Evolutionary conservation across 768 basidiomycete species (phyloP).

Genomic region (Mycena belliarum): DNA sequence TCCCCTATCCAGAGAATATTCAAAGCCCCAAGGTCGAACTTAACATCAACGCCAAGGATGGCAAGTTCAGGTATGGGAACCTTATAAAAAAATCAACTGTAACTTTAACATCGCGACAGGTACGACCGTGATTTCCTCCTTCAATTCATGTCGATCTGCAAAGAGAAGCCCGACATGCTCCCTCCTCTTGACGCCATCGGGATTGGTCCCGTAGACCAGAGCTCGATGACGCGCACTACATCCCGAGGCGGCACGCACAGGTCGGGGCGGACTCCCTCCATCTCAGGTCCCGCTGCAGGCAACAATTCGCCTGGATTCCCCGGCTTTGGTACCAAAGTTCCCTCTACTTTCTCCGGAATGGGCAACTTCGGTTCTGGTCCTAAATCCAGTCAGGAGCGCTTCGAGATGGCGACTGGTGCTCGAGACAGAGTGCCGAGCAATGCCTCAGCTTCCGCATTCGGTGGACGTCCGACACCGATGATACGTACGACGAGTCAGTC

Average conservation of each 20-base stretch:
- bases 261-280: conserved; percentile 43
- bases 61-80: conserved; percentile 75
- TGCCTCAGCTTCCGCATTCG: conserved; percentile 50
- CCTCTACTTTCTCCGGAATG: conserved; percentile 50
- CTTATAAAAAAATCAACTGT: not conserved
- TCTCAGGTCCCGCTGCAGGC: conserved; percentile 25
- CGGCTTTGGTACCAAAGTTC: conserved; percentile 47
- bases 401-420: conserved; percentile 41
- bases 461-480: conserved; percentile 62
- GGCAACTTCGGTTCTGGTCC: conserved; percentile 62
- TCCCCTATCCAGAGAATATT: conserved; percentile 83
- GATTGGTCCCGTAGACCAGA: conserved; percentile 73
- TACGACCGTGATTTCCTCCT: conserved; percentile 97
- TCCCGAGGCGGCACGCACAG: conserved; percentile 67
- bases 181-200: conserved; percentile 91
- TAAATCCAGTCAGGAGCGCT: conserved; percentile 75
- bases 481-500: conserved; percentile 69
- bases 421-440: conserved; percentile 52
- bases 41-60: conserved; percentile 79
- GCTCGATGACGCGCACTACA: conserved; percentile 51
- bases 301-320: conserved; percentile 41
- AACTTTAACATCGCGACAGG: too few species aligned
- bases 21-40: conserved; percentile 82
- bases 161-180: conserved; percentile 90
- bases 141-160: conserved; percentile 94